Evolutionary conservation across 495 filamentous ascomycete genomes (phyloP).

Genomic region (Bryoglossum gracile): DNA sequence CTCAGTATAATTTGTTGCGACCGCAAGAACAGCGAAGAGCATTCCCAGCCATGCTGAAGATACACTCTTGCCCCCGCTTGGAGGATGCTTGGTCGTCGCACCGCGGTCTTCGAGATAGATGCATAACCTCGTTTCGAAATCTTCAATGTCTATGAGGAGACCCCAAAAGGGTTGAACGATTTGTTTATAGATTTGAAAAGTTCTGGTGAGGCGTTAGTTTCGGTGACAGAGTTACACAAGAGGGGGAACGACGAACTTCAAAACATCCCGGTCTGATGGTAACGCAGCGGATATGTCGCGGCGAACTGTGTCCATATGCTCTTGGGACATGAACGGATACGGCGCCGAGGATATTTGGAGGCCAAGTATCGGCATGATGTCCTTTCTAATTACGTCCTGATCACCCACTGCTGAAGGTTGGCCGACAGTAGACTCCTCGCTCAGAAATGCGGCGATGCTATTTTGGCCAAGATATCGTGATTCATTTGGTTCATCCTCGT

Average conservation of each 20-base stretch:
- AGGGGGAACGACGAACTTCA: conserved; percentile 35
- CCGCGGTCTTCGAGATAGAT: conserved; percentile 59
- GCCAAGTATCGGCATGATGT: conserved; percentile 72
- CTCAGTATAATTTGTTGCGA: conserved; percentile 74
- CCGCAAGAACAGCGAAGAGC: conserved; percentile 71
- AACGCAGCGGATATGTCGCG: conserved; percentile 63
- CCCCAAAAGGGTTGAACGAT: conserved; percentile 75
- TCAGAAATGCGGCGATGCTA: conserved; percentile 57
- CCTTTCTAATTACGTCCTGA: conserved; percentile 42
- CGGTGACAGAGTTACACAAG: neutral
- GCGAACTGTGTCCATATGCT: conserved; percentile 61
- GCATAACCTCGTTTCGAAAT: conserved; percentile 57
- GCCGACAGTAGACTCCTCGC: conserved; percentile 45
- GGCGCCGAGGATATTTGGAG: conserved; percentile 76
- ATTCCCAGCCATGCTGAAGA: conserved; percentile 64
- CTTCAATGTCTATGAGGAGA: conserved; percentile 61
- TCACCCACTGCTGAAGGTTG: conserved; percentile 30
- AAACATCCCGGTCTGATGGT: conserved; percentile 52
- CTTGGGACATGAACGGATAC: conserved; percentile 73
- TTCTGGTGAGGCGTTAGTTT: conserved; percentile 33
- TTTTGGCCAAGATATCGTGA: conserved; percentile 60
- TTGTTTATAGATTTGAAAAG: conserved; percentile 68
- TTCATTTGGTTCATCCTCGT: conserved; percentile 55
- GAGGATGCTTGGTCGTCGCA: conserved; percentile 29
- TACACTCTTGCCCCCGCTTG: conserved; percentile 44